Base-by-base conservation (phyloP, 805 yeast genomes). In the Wickerhamomyces strasburgensis region DNA sequence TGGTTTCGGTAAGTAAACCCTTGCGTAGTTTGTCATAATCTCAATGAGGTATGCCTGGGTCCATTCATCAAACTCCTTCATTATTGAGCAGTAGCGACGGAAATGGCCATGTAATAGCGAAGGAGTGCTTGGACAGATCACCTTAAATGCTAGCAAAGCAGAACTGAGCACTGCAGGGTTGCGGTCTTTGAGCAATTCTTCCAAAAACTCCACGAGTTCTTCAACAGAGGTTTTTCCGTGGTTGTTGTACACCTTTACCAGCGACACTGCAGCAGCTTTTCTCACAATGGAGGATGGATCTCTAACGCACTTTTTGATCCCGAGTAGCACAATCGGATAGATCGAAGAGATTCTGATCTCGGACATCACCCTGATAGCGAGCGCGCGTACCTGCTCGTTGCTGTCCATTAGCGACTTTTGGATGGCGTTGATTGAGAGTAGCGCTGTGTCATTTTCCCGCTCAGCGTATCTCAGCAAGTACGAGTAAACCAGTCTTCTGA, bases 381-480 rank as follows among this genome's bases (percentile, higher is more conserved):
- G 65, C 3, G 89, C 73, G 44, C 98, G 67, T 14, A 72, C 65
- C 9, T 75, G 70, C 2, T 94, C 82, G 42, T 72, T 73, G 46
- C 77, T 76, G 49, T 87, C 96, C 8, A 72, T 66, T 19, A 90
- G 61, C 2, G 86, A 71, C 59, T 84, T 87, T 58, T 93, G 98
- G 33, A 93, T 84, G 1, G 97, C 84, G 58, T 93, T 93, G 46
- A 93, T 84, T 1, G 96, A 78, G 31, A 93, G 67, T 15, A 93
- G 69, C 3, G 98, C 93, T n/a, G 85, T 72, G 56, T 89, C 95
- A 8, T 93, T 96, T 48, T 86, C 89, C 38, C 68, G 59, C 44
- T 86, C 94, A 17, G 95, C 93, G 56, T 77, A 87, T 38, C 84
- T 70, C 29, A 80, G 64, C 33, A 93, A 62, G 48, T 85, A 86